phyloP scores from a whole-genome alignment of 164 flowering plant species.

The Aristolochia fimbriata region DNA sequence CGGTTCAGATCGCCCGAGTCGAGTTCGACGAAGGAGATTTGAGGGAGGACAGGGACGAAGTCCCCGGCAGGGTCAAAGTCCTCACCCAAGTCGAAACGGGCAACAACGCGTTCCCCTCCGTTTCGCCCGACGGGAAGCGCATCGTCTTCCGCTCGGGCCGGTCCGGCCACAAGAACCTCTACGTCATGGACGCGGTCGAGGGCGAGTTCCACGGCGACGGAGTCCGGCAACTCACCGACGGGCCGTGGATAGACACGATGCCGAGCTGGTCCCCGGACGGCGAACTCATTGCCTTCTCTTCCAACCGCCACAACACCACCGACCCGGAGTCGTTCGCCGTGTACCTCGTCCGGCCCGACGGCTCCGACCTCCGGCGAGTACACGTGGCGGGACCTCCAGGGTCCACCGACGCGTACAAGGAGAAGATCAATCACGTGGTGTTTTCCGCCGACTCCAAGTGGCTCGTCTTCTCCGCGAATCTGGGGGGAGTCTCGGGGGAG shows the following conservation, averaged over 20 bases:
- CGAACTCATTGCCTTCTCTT: constrained; percentile 70
- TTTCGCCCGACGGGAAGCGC: constrained; percentile 74
- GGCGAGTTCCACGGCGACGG: constrained; percentile 51
- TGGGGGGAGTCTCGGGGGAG: constrained; percentile 66
- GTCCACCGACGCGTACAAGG: constrained; percentile 35
- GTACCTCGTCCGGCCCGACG: constrained; percentile 15
- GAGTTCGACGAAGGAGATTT: constrained; percentile 30
- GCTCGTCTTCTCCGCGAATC: constrained; percentile 58
- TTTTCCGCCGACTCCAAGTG: constrained; percentile 61
- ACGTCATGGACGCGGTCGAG: constrained; percentile 55
- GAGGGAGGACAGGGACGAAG: constrained; percentile 26
- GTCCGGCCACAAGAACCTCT: constrained; percentile 70
- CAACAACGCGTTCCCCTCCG: constrained; percentile 79
- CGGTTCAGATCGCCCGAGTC: constrained; percentile 78
- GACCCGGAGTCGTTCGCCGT: constrained; percentile 34
- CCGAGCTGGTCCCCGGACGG: constrained; percentile 88
- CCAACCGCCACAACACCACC: constrained; percentile 52
- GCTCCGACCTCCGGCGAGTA: constrained; percentile 3
- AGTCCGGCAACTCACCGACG: constrained; percentile 64
- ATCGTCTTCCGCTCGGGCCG: constrained; percentile 76
- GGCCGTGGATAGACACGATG: constrained; percentile 92
- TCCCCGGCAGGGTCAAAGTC: constrained; percentile 32
- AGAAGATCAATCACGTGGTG: constrained; percentile 76
- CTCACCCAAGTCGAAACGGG: constrained; percentile 62
- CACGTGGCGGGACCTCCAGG: constrained; percentile 25